Conservation (phyloP, 495 filamentous ascomycete genomes). For the Darksidea phi region DNA sequence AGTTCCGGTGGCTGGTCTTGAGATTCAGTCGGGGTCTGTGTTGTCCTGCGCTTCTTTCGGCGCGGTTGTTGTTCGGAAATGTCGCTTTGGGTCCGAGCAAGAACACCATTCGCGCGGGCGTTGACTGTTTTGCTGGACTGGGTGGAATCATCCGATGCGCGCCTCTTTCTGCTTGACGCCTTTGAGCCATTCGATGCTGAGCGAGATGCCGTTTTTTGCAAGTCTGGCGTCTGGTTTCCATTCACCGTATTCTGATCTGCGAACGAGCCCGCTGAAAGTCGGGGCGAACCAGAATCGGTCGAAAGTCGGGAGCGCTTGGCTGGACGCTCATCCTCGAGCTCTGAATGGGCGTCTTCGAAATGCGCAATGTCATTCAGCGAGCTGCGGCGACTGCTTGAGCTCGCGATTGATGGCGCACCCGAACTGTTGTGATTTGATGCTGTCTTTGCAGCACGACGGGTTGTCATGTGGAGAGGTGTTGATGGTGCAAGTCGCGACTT, state of each 20-base stretch:
- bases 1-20: conserved; percentile 29
- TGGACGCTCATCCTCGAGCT: conserved; percentile 23
- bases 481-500: conserved; percentile 39
- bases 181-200: conserved; percentile 13
- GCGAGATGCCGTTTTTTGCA: conserved; percentile 8
- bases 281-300: conserved; percentile 32
- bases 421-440: conserved; percentile 34
- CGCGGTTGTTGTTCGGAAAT: conserved; percentile 25
- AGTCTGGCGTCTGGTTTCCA: conserved; percentile 5
- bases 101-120: conserved; percentile 23
- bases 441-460: conserved; percentile 37
- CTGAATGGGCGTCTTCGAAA: conserved; percentile 2
- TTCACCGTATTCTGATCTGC: conserved; percentile 6
- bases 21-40: conserved; percentile 1
- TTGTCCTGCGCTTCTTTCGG: conserved; percentile 26
- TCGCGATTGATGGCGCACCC: conserved; percentile 28
- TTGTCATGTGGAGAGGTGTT: conserved; percentile 40
- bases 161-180: conserved; percentile 18
- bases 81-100: conserved; percentile 19
- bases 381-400: conserved; percentile 34
- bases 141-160: conserved; percentile 25
- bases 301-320: conserved; percentile 35
- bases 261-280: conserved; percentile 1
- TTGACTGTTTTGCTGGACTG: conserved; percentile 25
- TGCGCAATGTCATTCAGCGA: conserved; percentile 28